A percentile compares a stretch with the other conserved stretches of the same genome.
Evolutionary conservation across 2,329 filamentous ascomycete species (phyloP).

Genomic region (Neofusicoccum cordaticola): DNA sequence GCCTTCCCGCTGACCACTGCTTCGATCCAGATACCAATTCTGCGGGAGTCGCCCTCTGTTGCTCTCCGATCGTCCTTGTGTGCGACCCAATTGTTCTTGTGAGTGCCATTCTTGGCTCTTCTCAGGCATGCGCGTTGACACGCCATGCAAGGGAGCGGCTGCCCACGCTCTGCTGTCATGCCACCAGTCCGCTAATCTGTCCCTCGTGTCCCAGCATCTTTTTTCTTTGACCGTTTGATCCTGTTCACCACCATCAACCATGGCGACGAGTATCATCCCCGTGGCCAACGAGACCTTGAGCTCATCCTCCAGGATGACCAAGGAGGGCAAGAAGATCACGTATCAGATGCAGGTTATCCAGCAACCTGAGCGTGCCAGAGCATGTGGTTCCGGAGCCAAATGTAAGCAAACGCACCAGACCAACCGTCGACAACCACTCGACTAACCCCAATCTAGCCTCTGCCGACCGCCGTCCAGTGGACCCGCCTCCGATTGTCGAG

Average conservation of each 20-base stretch:
- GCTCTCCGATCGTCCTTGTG: slow-evolving; percentile 4
- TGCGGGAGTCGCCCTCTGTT: neutral
- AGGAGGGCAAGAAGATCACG: slow-evolving; percentile 71
- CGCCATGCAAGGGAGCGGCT: slow-evolving; percentile 15
- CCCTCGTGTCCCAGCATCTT: slow-evolving; percentile 12
- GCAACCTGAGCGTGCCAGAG: slow-evolving; percentile 89
- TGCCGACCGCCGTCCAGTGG: slow-evolving; percentile 86
- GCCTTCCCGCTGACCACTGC: neutral
- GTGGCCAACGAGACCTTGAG: slow-evolving; percentile 57
- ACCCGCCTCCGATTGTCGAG: slow-evolving; percentile 91
- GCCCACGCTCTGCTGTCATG: slow-evolving; percentile 16
- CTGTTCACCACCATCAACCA: slow-evolving; percentile 12
- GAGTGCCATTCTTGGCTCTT: slow-evolving; percentile 16
- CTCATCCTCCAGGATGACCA: slow-evolving; percentile 59
- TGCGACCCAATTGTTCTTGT: slow-evolving; percentile 8
- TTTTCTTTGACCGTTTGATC: neutral
- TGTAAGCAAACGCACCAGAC: slow-evolving; percentile 58
- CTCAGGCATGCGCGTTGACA: slow-evolving; percentile 15
- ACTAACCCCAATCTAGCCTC: slow-evolving; percentile 55
- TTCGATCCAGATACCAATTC: slow-evolving; percentile 14
- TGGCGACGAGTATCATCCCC: slow-evolving; percentile 44
- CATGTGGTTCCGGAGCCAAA: slow-evolving; percentile 92
- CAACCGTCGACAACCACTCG: slow-evolving; percentile 4
- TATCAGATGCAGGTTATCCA: slow-evolving; percentile 86
- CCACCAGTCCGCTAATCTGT: slow-evolving; percentile 8